phyloP scores from a whole-genome alignment of 345 rosid genomes.

The Raphanus raphanistrum region DNA sequence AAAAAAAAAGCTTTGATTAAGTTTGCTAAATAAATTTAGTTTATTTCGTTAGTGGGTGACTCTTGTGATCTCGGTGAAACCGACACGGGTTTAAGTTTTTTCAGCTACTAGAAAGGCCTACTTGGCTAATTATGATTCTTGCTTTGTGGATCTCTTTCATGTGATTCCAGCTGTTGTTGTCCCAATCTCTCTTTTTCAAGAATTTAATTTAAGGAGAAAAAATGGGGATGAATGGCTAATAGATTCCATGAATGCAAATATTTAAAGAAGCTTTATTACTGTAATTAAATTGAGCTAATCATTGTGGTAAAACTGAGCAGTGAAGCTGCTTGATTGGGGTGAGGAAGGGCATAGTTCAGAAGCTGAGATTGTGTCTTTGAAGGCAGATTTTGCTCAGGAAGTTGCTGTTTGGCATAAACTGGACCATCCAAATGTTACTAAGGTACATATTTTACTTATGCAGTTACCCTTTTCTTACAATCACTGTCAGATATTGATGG shows the following conservation, averaged over 20 bases:
- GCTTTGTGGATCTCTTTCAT: slow-evolving; percentile 51
- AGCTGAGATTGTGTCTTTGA: slow-evolving; percentile 74
- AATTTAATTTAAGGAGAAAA: slow-evolving; percentile 5
- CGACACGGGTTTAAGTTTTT: slow-evolving; percentile 50
- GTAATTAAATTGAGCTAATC: background rate
- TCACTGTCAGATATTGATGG: background rate
- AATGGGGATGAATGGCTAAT: background rate
- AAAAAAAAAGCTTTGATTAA: background rate
- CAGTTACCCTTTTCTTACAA: background rate
- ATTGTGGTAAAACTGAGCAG: slow-evolving; percentile 43
- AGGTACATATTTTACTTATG: slow-evolving; percentile 52
- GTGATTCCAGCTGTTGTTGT: slow-evolving; percentile 53
- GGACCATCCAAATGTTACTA: slow-evolving; percentile 96
- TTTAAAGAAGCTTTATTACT: slow-evolving; percentile 7
- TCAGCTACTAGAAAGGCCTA: background rate
- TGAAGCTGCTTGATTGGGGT: slow-evolving; percentile 99
- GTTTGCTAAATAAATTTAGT: background rate
- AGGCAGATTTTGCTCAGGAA: slow-evolving; percentile 89
- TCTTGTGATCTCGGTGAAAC: slow-evolving; percentile 59
- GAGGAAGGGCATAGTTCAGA: slow-evolving; percentile 97
- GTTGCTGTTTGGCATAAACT: slow-evolving; percentile 99
- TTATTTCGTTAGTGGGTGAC: slow-evolving; percentile 29
- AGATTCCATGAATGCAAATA: slow-evolving; percentile 12
- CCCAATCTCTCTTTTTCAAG: slow-evolving; percentile 21
- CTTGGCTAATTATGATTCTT: slow-evolving; percentile 42